A percentile compares a stretch with the other conserved stretches of the same genome.
Evolutionary conservation across 164 flowering plant genomes (phyloP).

Genomic region (Warburgia ugandensis): DNA sequence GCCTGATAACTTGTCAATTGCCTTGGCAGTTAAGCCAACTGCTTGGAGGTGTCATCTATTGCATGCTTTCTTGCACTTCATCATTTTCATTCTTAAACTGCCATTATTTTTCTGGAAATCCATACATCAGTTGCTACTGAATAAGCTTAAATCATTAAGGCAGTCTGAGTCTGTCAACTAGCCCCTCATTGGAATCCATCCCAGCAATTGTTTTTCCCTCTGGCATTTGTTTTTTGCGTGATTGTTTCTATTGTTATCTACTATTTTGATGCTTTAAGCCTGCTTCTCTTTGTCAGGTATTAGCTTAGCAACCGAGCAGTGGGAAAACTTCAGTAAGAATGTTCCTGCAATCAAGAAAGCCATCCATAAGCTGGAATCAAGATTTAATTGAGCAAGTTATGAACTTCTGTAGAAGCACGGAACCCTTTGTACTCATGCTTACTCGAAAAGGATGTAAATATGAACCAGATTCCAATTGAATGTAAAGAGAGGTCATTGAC

Average conservation of each 20-base stretch:
- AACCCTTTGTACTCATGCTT: not conserved
- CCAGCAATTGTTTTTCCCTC: too few species aligned
- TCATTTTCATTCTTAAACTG: too few species aligned
- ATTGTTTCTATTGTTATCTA: not conserved
- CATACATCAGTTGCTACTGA: too few species aligned
- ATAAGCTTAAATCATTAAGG: too few species aligned
- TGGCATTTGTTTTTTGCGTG: not conserved
- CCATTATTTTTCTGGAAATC: too few species aligned
- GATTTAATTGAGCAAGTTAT: constrained; percentile 20
- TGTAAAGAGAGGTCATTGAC: too few species aligned
- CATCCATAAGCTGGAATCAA: constrained; percentile 48
- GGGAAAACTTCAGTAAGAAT: constrained; percentile 59
- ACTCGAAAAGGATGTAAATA: not conserved
- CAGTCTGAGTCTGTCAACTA: too few species aligned
- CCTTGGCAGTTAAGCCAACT: too few species aligned
- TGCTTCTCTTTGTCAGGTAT: constrained; percentile 51
- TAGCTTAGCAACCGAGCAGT: constrained; percentile 77
- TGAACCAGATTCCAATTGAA: not conserved
- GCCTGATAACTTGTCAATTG: too few species aligned
- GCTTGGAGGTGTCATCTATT: too few species aligned
- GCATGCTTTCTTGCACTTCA: too few species aligned
- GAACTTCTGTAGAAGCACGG: not conserved
- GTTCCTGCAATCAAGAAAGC: constrained; percentile 70
- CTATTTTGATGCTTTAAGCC: not conserved
- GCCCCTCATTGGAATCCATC: too few species aligned